Percentiles rank a stretch among this genome's conserved stretches.
phyloP scores from a whole-genome alignment of 2,329 filamentous ascomycete genomes.

The Aspergillus neoniger region DNA sequence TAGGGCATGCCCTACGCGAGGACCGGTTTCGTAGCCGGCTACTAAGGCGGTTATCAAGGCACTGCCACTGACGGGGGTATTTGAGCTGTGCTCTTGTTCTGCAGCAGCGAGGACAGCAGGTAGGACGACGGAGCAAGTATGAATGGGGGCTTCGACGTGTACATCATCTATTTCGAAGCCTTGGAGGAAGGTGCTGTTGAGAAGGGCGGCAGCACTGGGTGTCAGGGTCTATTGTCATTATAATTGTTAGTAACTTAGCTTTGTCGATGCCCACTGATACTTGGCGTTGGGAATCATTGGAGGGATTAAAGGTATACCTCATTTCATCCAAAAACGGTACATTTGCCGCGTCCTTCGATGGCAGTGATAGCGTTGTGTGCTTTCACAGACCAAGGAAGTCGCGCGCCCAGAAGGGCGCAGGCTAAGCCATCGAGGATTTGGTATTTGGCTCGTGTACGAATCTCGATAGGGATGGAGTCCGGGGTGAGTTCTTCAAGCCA shows the following conservation, averaged over 20 bases:
- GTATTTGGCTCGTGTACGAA: conserved; percentile 33
- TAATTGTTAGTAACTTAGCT: neutral
- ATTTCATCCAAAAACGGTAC: conserved; percentile 18
- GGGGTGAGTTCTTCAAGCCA: neutral
- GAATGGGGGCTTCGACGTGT: conserved; percentile 44
- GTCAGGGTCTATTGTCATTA: conserved; percentile 38
- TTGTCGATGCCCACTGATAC: conserved; percentile 17
- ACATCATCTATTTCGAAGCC: conserved; percentile 49
- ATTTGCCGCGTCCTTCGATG: conserved; percentile 35
- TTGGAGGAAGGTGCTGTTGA: conserved; percentile 50
- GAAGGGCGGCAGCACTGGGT: conserved; percentile 34
- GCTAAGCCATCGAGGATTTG: conserved; percentile 48
- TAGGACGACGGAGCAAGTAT: conserved; percentile 40
- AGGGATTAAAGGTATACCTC: conserved; percentile 10
- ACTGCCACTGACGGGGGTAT: conserved; percentile 22
- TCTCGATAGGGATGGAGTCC: neutral
- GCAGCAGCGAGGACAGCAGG: conserved; percentile 44
- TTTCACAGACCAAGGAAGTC: conserved; percentile 45
- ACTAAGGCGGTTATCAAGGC: conserved; percentile 40
- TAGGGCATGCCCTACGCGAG: conserved; percentile 41
- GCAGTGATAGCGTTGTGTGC: conserved; percentile 34
- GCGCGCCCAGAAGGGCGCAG: conserved; percentile 44
- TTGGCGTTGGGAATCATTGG: conserved; percentile 12
- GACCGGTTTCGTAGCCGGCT: conserved; percentile 44
- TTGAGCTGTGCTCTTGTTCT: neutral